phyloP scores from a whole-genome alignment of 306 rosid species.

The Comarum palustre region DNA sequence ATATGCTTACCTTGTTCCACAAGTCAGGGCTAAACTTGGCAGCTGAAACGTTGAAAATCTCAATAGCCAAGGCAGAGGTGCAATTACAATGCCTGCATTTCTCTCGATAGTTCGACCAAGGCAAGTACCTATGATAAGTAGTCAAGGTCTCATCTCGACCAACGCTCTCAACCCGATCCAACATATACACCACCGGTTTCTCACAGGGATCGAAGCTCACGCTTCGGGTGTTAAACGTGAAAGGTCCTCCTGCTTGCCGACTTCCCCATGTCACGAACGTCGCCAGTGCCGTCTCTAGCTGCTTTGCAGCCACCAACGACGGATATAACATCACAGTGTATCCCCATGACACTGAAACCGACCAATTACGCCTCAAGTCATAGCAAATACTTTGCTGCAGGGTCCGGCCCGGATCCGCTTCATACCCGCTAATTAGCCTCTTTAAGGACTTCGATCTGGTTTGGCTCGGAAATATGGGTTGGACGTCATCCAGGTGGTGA shows the following conservation, averaged over 20 bases:
- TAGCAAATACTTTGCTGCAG: slow-evolving; percentile 55
- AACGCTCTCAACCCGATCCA: slow-evolving; percentile 35
- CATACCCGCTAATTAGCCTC: slow-evolving; percentile 17
- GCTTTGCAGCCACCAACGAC: slow-evolving; percentile 33
- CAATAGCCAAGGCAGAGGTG: slow-evolving; percentile 23
- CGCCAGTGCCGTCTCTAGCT: slow-evolving; percentile 35
- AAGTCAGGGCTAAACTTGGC: slow-evolving; percentile 16
- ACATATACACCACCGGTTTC: slow-evolving; percentile 31
- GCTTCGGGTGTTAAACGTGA: slow-evolving; percentile 51
- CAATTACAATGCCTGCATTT: slow-evolving; percentile 26
- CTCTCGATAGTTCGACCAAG: not conserved
- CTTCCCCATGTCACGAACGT: slow-evolving; percentile 59
- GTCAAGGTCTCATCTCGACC: slow-evolving; percentile 25
- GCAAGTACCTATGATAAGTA: slow-evolving; percentile 21
- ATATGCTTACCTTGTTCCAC: slow-evolving; percentile 55
- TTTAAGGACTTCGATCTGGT: slow-evolving; percentile 25
- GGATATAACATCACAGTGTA: slow-evolving; percentile 61
- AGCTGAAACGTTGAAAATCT: slow-evolving; percentile 44
- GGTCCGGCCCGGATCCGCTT: slow-evolving; percentile 58
- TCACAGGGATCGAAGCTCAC: slow-evolving; percentile 30
- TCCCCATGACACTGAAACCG: slow-evolving; percentile 74
- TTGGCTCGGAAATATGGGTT: slow-evolving; percentile 49
- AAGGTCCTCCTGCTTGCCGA: slow-evolving; percentile 37
- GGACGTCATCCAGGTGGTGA: slow-evolving; percentile 64
- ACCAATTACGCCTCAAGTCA: slow-evolving; percentile 55